Evolutionary conservation across 2,329 filamentous ascomycete genomes (phyloP), one percentile per base, ranked within the genome.

Genomic region (Sphaerulina musiva): DNA sequence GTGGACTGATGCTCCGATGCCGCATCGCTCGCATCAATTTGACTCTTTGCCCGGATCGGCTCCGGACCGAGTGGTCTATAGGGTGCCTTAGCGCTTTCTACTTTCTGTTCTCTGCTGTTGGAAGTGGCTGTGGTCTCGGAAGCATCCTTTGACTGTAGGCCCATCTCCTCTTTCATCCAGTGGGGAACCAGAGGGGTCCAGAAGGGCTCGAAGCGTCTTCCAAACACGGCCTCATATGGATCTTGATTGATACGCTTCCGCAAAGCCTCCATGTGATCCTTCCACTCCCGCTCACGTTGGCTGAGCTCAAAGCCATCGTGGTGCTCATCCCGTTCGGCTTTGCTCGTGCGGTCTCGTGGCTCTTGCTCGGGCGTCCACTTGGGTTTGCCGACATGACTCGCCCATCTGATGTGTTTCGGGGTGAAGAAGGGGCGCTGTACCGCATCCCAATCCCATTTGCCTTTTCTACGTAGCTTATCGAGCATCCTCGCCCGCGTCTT

Each of bases 141-240:
- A 51, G 40, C 9, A 31, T 51, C 50, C 46, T 59, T 59, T 38
- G 58, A 46, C 54, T 54, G 32, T n/a, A 63, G 39, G n/a, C 61
- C 61, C 50, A 62, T 59, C 20, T 67, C 62, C 39, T 66, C 64
- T 20, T 58, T 56, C 63, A 65, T 66, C 66, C 66, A 68, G 40
- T 53, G 61, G 11, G 65, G 64, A 1, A 68, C 57, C 4, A 68
- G 51, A 8, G 62, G 60, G 46, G 47, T 63, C 69, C 67, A 70
- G 59, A 69, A 70, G 2, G 64, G 65, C 54, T 67, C 64, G 53
- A 68, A 66, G 4, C 66, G 26, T 67, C 70, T 70, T 2, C 73
- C 74, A 51, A 76, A 76, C 32, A 75, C 60, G 7, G 70, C 68
- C 49, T 69, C 66, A 50, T 76, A 76, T 9, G 74, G 73, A 51